Conservation (phyloP, 148 eudicot species). For the Rhododendron henanense region DNA sequence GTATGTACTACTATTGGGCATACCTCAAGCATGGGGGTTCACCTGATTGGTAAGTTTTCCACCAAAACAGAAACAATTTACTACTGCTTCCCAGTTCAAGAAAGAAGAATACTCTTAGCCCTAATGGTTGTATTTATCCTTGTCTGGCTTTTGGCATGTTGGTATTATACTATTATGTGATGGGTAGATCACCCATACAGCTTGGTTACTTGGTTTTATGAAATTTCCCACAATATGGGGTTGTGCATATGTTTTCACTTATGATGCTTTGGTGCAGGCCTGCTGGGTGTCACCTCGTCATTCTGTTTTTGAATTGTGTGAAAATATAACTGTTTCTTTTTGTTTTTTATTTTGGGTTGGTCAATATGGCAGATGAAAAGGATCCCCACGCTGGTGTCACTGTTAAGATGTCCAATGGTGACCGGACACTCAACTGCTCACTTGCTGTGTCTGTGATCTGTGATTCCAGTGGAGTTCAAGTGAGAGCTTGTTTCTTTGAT, state of each 20-base stretch:
- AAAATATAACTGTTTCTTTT: neutral
- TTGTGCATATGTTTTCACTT: neutral
- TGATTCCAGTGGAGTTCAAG: constrained; percentile 50
- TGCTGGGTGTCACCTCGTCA: neutral
- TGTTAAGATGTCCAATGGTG: constrained; percentile 48
- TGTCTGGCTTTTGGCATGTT: neutral
- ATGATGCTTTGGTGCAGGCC: neutral
- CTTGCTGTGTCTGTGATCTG: constrained; percentile 78
- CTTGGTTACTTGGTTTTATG: neutral
- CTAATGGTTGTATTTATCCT: neutral
- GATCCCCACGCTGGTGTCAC: constrained; percentile 65
- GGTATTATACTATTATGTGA: neutral
- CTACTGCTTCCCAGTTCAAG: neutral
- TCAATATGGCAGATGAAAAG: constrained; percentile 47
- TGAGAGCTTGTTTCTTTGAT: constrained; percentile 25
- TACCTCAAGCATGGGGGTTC: constrained; percentile 38
- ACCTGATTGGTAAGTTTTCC: constrained; percentile 47
- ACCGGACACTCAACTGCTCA: constrained; percentile 55
- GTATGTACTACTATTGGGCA: constrained; percentile 20
- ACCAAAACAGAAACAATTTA: neutral
- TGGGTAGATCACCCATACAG: neutral
- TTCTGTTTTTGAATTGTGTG: neutral
- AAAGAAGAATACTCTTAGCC: neutral
- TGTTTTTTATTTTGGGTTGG: neutral
- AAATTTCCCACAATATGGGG: neutral